Base-by-base conservation (phyloP, 2,329 filamentous ascomycete genomes). In the Saccharata proteae region DNA sequence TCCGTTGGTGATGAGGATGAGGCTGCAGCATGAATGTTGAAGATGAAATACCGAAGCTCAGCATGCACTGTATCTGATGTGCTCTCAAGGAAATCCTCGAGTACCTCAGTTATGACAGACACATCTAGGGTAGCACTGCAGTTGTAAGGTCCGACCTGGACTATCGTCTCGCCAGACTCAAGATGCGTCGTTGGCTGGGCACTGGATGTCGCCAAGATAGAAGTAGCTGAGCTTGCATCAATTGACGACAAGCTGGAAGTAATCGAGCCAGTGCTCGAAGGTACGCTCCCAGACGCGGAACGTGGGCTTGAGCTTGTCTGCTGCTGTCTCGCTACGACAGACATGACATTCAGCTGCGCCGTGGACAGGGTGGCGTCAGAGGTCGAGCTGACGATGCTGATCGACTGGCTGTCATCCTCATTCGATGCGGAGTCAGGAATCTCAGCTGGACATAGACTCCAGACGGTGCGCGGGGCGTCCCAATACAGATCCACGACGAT, bases 401-500 rank as follows among this genome's bases (percentile, higher is more conserved):
- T 6, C 32, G 30, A 13, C 37, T 28, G 44, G 26, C 18, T 38
- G 11, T 38, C 35, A 16, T 41, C 40, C 5, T 43, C 36, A 14
- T 39, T 45, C 9, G 36, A 27, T 5, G 38, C 38, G 5, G 42
- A 40, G 16, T 43, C 39, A 20, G 65, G 64, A 31, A 74, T 56
- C 26, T 64, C 49, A 3, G 69, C 69, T 0, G 75, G 75, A 46
- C 75, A 80, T 12, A 79, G 60, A 29, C 60, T 69, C 71, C 74
- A 79, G 23, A 59, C 46, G 18, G 51, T 52, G 16, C 64, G 59
- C 17, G 53, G 58, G 15, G 61, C 44, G 40, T 77, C 74, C 75
- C 75, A 80, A 44, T 74, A 79, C 9, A 77, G 42, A 47, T 80
- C 75, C 16, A 77, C 51, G 25, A 68, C 52, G 26, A 77, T 60